Conservation (phyloP, 139 green algal genomes). For the Picochlorum sp. region DNA sequence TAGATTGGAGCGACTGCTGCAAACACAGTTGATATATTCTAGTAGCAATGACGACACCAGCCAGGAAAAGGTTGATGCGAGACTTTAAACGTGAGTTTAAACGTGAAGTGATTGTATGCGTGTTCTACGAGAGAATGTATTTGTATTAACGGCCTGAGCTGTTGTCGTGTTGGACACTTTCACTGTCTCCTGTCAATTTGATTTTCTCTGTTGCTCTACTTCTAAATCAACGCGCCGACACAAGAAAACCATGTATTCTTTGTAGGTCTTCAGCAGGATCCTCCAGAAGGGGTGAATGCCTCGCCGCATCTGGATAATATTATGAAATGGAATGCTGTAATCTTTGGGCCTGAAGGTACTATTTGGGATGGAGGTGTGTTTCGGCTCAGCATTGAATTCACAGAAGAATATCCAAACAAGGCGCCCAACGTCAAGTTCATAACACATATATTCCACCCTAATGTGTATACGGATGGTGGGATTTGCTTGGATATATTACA, state of each 20-base stretch:
- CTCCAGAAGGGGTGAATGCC: constrained; percentile 87
- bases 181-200: neutral
- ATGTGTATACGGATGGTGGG: constrained; percentile 89
- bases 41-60: constrained; percentile 18
- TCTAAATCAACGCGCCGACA: neutral
- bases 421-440: constrained; percentile 90
- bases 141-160: no score
- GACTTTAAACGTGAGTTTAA: constrained; percentile 20
- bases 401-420: constrained; percentile 98
- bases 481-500: constrained; percentile 99
- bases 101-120: no score
- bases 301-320: constrained; percentile 89
- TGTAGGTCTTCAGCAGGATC: constrained; percentile 73
- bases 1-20: no score
- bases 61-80: constrained; percentile 16
- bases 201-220: neutral
- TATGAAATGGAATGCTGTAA: constrained; percentile 98
- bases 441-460: constrained; percentile 93
- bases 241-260: neutral
- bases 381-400: constrained; percentile 88
- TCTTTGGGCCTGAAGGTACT: constrained; percentile 96
- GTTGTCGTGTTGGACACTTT: neutral
- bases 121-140: no score
- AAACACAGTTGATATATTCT: no score
- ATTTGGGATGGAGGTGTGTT: constrained; percentile 96